phyloP scores from a whole-genome alignment of 1,284 basidiomycete genomes.

The Heterobasidion annosum region DNA sequence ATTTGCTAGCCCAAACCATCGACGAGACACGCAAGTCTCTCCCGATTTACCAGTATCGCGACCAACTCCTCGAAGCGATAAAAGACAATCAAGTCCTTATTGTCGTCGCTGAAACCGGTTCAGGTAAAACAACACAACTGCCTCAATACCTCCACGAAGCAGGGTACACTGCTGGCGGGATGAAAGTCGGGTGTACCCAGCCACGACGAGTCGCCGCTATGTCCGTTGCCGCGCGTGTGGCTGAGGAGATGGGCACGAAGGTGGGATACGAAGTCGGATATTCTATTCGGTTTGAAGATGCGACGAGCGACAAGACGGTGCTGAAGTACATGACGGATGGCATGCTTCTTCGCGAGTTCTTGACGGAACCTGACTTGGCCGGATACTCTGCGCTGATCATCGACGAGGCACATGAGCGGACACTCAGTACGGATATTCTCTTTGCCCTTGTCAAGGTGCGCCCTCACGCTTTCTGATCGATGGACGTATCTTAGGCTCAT shows the following conservation, averaged over 20 bases:
- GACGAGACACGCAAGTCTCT: conserved; percentile 88
- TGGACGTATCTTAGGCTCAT: conserved; percentile 14
- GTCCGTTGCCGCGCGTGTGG: conserved; percentile 98
- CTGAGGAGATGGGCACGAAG: conserved; percentile 96
- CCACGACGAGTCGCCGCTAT: conserved; percentile 98
- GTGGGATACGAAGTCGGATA: conserved; percentile 98
- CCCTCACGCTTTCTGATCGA: conserved; percentile 16
- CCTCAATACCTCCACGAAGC: conserved; percentile 98
- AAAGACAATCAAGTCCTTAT: conserved; percentile 88
- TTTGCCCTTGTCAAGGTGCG: conserved; percentile 94
- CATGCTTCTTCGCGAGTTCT: conserved; percentile 93
- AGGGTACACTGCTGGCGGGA: conserved; percentile 83
- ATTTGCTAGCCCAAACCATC: conserved; percentile 63
- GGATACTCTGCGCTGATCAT: conserved; percentile 92
- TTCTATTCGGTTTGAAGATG: conserved; percentile 98
- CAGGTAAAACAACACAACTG: conserved; percentile 97
- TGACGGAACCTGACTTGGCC: conserved; percentile 92
- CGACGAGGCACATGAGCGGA: conserved; percentile 95
- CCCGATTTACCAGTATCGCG: conserved; percentile 83
- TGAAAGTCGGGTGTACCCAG: conserved; percentile 96
- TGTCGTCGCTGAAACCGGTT: conserved; percentile 90
- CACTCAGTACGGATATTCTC: conserved; percentile 92
- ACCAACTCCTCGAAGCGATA: conserved; percentile 84
- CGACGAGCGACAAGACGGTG: conserved; percentile 96
- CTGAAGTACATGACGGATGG: conserved; percentile 99